Evolutionary conservation across 768 basidiomycete genomes (phyloP), one percentile per base, ranked within the genome.

Genomic region (Lentinula aciculospora): DNA sequence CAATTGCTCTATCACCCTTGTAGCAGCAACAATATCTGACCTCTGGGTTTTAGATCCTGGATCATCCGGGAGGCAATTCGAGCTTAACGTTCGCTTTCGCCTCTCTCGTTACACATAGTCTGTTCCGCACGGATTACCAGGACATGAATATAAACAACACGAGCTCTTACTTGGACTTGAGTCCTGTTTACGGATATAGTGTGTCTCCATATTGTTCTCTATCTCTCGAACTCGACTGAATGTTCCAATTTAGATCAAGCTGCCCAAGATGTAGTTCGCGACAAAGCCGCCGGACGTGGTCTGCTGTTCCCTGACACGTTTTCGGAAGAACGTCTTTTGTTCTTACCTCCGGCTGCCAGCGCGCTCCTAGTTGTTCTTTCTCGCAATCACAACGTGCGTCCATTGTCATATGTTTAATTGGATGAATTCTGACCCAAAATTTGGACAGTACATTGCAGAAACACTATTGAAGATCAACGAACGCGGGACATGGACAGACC

Each of bases 401-500:
- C 12, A 23, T 3, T 25, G 6, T 23, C 6, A 19, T 13, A 19
- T 9, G 10, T 8, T 7, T 12, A 44, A 3, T 21, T 17, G 12
- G 1, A 7, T 3, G 9, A 23, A 10, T 9, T 53, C 32, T 27
- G 42, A 17, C 3, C 19, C 8, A 34, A 23, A 21, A 4, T 25
- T 23, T 23, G 19, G 7, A 19, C 56, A 93, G 88, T 91, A 78
- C 64, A 80, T 89, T 48, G 88, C 88, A 0, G 73, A 85, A 55
- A 85, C 79, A 63, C 72, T 92, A 28, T 65, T 87, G 9, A 73
- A 78, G 53, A 83, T 92, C 69, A 89, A 93, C 65, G 89, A 93
- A 68, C 65, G 68, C 17, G 75, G 77, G 9, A 78, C 70, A 59
- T 59, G 54, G 58, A 13, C 36, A 15, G 56, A 65, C 37, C 64